Conservation (phyloP, 2,329 filamentous ascomycete genomes). For the Penicillium sp. region DNA sequence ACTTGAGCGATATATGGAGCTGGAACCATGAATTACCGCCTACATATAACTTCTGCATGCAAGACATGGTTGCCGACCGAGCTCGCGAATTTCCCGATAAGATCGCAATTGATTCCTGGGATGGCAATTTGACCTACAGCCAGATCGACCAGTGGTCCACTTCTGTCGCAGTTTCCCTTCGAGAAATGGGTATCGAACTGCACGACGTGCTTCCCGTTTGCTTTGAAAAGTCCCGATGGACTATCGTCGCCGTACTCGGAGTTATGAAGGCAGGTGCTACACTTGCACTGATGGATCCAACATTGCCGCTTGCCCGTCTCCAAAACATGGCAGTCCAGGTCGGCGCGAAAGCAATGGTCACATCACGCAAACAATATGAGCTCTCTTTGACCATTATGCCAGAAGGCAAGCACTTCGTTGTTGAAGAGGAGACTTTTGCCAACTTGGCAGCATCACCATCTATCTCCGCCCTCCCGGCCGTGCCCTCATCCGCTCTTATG, state of each 20-base stretch:
- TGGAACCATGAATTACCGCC: slow-evolving; percentile 51
- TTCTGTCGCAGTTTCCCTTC: slow-evolving; percentile 27
- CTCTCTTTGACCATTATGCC: slow-evolving; percentile 36
- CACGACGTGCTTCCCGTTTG: slow-evolving; percentile 34
- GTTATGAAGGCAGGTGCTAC: slow-evolving; percentile 37
- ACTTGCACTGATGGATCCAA: slow-evolving; percentile 35
- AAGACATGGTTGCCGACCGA: slow-evolving; percentile 45
- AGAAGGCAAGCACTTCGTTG: slow-evolving; percentile 25
- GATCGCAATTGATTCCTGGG: slow-evolving; percentile 34
- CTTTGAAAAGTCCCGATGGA: slow-evolving; percentile 39
- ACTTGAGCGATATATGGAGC: slow-evolving; percentile 50
- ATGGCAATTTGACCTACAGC: slow-evolving; percentile 32
- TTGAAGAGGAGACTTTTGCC: slow-evolving; percentile 28
- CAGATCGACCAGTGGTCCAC: slow-evolving; percentile 39
- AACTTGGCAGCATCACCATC: slow-evolving; percentile 10
- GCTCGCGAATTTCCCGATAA: slow-evolving; percentile 27
- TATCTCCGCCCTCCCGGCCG: slow-evolving; percentile 18
- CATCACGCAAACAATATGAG: slow-evolving; percentile 31
- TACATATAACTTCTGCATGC: slow-evolving; percentile 48
- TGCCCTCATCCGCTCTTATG: slow-evolving; percentile 44
- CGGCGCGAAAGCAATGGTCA: slow-evolving; percentile 29
- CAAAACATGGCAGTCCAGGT: slow-evolving; percentile 36
- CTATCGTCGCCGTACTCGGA: slow-evolving; percentile 33
- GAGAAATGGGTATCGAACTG: slow-evolving; percentile 28
- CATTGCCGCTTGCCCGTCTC: slow-evolving; percentile 34